Conservation (phyloP, 805 yeast genomes). For the Candida berthetii region DNA sequence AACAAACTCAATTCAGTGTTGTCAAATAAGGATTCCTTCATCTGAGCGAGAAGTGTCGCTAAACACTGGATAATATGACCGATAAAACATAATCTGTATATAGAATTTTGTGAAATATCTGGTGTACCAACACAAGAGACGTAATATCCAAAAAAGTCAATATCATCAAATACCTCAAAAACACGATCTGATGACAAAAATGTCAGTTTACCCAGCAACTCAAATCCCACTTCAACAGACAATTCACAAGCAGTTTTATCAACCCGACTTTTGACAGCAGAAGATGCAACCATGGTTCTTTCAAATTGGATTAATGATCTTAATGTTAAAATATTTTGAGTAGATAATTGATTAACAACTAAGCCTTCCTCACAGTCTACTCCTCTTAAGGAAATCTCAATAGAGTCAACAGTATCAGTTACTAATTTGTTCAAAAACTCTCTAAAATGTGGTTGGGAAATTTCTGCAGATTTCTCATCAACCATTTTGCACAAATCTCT, state of each 20-base stretch:
- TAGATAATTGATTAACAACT: conserved; percentile 51
- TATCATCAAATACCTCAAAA: conserved; percentile 28
- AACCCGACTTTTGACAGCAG: neutral
- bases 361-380: conserved; percentile 28
- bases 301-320: conserved; percentile 39
- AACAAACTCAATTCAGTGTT: conserved; percentile 20
- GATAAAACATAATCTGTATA: conserved; percentile 42
- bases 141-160: conserved; percentile 48
- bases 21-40: conserved; percentile 21
- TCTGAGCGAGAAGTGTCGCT: conserved; percentile 14
- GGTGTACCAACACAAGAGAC: conserved; percentile 44
- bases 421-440: conserved; percentile 28
- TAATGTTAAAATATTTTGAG: conserved; percentile 54
- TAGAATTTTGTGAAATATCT: conserved; percentile 37
- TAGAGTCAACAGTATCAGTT: conserved; percentile 52
- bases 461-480: conserved; percentile 21
- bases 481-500: conserved; percentile 5
- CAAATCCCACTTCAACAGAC: conserved; percentile 12
- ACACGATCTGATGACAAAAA: conserved; percentile 27
- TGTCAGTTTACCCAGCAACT: conserved; percentile 25
- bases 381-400: conserved; percentile 64
- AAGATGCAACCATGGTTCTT: conserved; percentile 6
- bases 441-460: conserved; percentile 21
- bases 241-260: neutral
- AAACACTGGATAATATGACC: conserved; percentile 46